Percentiles rank a stretch among this genome's conserved stretches.
phyloP scores from a whole-genome alignment of 2,329 filamentous ascomycete species.

The Ophiostoma novo-ulmi region DNA sequence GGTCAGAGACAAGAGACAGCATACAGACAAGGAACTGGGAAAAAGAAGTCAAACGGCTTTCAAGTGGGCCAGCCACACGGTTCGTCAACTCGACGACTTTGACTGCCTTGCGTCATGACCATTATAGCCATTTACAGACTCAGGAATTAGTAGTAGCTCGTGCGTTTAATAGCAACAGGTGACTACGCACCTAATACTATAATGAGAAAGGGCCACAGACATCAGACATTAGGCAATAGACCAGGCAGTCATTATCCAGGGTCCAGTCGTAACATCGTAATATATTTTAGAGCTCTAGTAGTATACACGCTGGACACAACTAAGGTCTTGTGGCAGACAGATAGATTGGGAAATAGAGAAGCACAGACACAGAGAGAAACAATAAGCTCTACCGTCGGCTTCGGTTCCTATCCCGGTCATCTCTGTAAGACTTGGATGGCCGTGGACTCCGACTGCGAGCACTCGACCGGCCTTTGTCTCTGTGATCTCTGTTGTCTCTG shows the following conservation, averaged over 20 bases:
- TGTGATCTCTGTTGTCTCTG: slow-evolving; percentile 2
- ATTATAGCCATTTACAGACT: too few species aligned
- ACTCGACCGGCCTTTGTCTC: background rate
- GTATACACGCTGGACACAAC: background rate
- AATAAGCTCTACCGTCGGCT: background rate
- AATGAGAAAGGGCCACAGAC: too few species aligned
- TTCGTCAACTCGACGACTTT: background rate
- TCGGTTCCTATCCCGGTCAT: slow-evolving; percentile 9
- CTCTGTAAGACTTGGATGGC: background rate
- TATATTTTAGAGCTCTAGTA: background rate
- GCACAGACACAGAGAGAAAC: background rate
- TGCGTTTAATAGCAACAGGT: too few species aligned
- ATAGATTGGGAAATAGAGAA: background rate
- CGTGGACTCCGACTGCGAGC: slow-evolving; percentile 10
- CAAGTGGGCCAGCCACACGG: background rate
- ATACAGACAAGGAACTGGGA: background rate
- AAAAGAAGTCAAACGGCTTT: background rate
- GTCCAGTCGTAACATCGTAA: background rate
- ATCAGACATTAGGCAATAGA: too few species aligned
- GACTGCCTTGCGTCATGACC: too few species aligned
- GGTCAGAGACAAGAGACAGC: background rate
- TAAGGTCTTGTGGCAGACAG: background rate
- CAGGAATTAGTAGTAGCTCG: too few species aligned
- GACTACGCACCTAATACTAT: too few species aligned
- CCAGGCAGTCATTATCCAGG: background rate